These are phyloP conservation scores for Tetragonia tetragonoides DNA, from an alignment of 148 eudicot genomes.

Conservation along the genomic window DNA sequence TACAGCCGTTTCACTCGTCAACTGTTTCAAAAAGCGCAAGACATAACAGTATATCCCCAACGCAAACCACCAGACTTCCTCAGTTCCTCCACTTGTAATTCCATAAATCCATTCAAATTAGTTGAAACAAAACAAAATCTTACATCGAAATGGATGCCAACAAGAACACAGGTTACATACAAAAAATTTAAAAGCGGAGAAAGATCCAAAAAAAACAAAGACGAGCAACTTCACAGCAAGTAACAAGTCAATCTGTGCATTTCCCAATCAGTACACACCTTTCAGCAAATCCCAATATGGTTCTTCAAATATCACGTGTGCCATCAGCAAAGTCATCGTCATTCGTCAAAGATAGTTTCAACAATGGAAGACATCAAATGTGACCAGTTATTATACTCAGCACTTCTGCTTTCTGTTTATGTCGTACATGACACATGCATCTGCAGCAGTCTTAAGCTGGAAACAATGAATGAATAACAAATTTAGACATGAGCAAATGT, in stretches of 20 bases:
- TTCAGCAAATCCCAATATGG: conserved; percentile 8
- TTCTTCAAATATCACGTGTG: conserved; percentile 10
- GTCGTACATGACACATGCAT: conserved; percentile 80
- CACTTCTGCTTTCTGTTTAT: conserved; percentile 66
- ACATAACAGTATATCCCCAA: too few species aligned
- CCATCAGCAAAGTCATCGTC: neutral
- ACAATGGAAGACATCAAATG: neutral
- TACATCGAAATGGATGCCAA: neutral
- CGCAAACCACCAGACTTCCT: too few species aligned
- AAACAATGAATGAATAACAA: conserved; percentile 12
- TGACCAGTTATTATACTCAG: conserved; percentile 15
- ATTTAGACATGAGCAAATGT: neutral
- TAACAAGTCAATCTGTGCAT: neutral
- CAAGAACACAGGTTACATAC: neutral
- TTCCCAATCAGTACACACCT: neutral
- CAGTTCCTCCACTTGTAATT: too few species aligned
- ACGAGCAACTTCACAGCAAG: neutral
- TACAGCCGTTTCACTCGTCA: too few species aligned
- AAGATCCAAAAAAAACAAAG: neutral
- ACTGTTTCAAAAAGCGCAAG: too few species aligned
- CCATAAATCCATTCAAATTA: too few species aligned
- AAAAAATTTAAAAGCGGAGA: neutral
- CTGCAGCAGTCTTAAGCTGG: conserved; percentile 95
- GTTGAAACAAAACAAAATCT: neutral
- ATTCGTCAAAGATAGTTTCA: conserved; percentile 5